Evolutionary conservation across 1,284 basidiomycete genomes (phyloP), one percentile per base, ranked within the genome.

Genomic region (Heterobasidion parviporum): DNA sequence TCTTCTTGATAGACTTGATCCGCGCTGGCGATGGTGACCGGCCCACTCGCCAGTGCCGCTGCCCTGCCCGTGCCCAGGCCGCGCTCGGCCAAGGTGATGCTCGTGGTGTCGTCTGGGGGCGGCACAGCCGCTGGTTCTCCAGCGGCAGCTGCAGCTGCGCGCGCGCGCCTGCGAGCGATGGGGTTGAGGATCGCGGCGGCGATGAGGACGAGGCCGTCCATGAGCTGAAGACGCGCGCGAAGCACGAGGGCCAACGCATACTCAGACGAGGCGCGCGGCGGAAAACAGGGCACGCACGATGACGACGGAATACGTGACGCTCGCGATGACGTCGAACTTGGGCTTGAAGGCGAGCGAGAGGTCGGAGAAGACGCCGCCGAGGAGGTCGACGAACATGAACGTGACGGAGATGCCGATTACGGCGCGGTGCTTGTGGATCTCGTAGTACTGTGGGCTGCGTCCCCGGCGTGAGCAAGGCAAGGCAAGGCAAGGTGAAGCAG

Each of bases 361-460:
- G 60, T 82, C 76, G 50, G 77, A 82, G 68, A 91, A 91, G 9
- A 92, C 68, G 4, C 85, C 89, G 35, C 89, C 89, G 15, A 81
- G 64, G 54, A 84, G 78, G 66, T 93, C 90, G 53, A 92, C 75
- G 1, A 71, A 61, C 73, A 92, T 85, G 70, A 92, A 92, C 3
- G 74, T 48, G 51, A 88, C 70, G 1, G 84, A 88, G 57, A 94
- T 83, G 6, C 89, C 89, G 33, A 85, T 70, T 47, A 92, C 90
- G 65, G 90, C 83, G 59, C 74, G 74, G 60, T 76, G 75, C 61
- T 79, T 79, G 71, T 80, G 87, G 47, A 92, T 92, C 67, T 92
- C 89, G 61, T 74, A 77, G 58, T 79, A 83, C 65, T 83, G 80
- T 8, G 81, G 81, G 15, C 72, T 72, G 51, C 20, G 41, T 6